Base-by-base conservation (phyloP, 345 rosid genomes). In the Iberis pinnata region DNA sequence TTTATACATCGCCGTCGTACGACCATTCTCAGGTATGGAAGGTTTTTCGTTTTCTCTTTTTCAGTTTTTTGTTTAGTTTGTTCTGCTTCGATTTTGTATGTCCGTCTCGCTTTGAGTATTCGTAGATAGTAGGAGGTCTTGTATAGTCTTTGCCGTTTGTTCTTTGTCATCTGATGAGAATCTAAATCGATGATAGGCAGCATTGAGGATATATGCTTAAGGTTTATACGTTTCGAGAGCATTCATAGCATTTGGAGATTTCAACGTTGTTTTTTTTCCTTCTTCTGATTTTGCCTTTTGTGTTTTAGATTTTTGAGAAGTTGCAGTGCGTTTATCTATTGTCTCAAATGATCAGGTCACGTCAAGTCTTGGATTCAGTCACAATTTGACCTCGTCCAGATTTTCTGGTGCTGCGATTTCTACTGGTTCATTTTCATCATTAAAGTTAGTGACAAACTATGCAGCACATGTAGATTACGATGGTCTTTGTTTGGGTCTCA, bases 361-460 rank as follows among this genome's bases (percentile, higher is more conserved):
- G 4, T 48, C 65, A 37, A 42, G 65, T 61, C 65, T 71, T 64
- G 65, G 71, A 33, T 75, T 76, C 31, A 61, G 61, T 60, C 61
- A 37, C 31, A 68, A 60, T 19, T 60, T 74, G 29, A 57, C 31
- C 56, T 63, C 79, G 38, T 72, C 72, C 20, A 67, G 61, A 61
- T 47, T 72, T 57, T 76, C 71, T 9, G 83, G 86, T 19, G 43
- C 74, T 71, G 71, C 84, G 2, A 15, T 80, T 54, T 39, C 77
- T 9, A 56, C 78, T 0, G 19, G 55, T 2, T 53, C 63, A 33
- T 67, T 80, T 41, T 72, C 74, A 56, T 69, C 85, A 44, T 61
- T 72, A 41, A 82, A 73, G 98, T 87, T 83, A 75, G 84, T 75
- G 12, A n/a, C 47, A 48, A 40, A 64, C 50, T 64, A 49, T 56